Evolutionary conservation across 306 rosid species (phyloP), one percentile per base, ranked within the genome.

Genomic region (Rubus parviflorus): DNA sequence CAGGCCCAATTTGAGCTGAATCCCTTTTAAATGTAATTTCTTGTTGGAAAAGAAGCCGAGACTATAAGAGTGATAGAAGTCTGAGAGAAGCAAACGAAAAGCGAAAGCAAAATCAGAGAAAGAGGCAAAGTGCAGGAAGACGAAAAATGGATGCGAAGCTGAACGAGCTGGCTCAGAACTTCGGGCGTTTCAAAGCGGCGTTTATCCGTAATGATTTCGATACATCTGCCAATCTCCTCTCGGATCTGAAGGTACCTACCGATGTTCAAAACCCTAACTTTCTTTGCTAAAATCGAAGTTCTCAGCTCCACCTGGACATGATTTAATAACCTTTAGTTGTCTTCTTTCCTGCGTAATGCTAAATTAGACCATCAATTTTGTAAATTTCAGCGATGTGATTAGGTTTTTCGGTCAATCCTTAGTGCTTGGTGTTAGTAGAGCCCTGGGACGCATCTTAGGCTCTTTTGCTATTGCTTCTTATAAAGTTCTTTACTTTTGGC

Each of bases 141-240:
- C 41, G 75, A 16, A 74, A 68, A 7, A 90, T 94, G 97, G 95
- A 92, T 85, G 95, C 97, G 41, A 92, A 90, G 87, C 70, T 92
- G 0, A 87, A 89, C 3, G 97, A 92, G 77, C 91, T 88, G 37
- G 82, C 90, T 3, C 97, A 92, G 88, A 83, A 75, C 68, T 90
- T 92, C 62, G 97, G 86, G 81, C 97, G 97, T 68, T 90, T 92
- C 66, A 94, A 94, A 75, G 93, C 98, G 0, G 93, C 95, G 2
- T 77, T 82, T 75, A 45, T 63, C 12, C 81, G 98, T 66, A 86
- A 82, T n/a, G 98, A 92, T 81, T 89, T 45, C 56, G 84, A 87
- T 49, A 75, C 86, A 41, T 82, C 83, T 61, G 35, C 71, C 67
- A 73, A 74, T 47, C 85, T 89, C 41, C 95, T 94, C 41, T 89